Evolutionary conservation across 2,329 filamentous ascomycete genomes (phyloP).

Genomic region (Mycosphaerella sp.): DNA sequence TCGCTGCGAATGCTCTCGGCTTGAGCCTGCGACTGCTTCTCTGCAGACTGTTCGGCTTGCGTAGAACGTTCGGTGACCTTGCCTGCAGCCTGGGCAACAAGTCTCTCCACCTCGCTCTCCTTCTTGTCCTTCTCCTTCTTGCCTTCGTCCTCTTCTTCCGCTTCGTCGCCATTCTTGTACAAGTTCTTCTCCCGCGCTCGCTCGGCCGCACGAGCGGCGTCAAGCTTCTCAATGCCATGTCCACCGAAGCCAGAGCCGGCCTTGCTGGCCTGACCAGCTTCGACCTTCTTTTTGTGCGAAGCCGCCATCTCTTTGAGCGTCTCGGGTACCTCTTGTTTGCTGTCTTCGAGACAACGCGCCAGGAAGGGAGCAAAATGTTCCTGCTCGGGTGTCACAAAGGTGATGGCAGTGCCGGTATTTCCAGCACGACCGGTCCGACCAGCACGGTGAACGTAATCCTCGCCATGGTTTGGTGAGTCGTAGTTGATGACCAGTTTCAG

Average conservation of each 20-base stretch:
- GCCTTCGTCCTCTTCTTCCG: conserved; percentile 72
- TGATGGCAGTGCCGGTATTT: conserved; percentile 90
- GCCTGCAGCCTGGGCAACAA: conserved; percentile 58
- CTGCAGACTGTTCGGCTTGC: conserved; percentile 14
- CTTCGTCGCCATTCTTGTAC: conserved; percentile 79
- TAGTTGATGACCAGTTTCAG: conserved; percentile 95
- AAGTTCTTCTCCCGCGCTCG: conserved; percentile 80
- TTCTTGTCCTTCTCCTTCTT: conserved; percentile 50
- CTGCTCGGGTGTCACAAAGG: conserved; percentile 86
- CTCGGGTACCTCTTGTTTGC: conserved; percentile 75
- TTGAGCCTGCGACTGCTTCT: conserved; percentile 2
- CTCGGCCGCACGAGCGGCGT: conserved; percentile 83
- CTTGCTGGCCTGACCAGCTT: conserved; percentile 83
- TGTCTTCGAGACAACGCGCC: conserved; percentile 86
- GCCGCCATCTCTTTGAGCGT: conserved; percentile 55
- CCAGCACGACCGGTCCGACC: conserved; percentile 92
- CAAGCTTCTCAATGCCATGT: conserved; percentile 85
- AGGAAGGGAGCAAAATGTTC: conserved; percentile 86
- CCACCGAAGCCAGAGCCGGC: conserved; percentile 82
- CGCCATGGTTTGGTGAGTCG: conserved; percentile 86
- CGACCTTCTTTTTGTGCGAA: conserved; percentile 81
- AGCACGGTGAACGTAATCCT: conserved; percentile 93
- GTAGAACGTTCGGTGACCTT: conserved; percentile 27
- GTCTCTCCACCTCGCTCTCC: conserved; percentile 45
- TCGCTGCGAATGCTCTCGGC: conserved; percentile 21